phyloP scores from a whole-genome alignment of 139 green algal genomes.

The Chlorella sorokiniana region DNA sequence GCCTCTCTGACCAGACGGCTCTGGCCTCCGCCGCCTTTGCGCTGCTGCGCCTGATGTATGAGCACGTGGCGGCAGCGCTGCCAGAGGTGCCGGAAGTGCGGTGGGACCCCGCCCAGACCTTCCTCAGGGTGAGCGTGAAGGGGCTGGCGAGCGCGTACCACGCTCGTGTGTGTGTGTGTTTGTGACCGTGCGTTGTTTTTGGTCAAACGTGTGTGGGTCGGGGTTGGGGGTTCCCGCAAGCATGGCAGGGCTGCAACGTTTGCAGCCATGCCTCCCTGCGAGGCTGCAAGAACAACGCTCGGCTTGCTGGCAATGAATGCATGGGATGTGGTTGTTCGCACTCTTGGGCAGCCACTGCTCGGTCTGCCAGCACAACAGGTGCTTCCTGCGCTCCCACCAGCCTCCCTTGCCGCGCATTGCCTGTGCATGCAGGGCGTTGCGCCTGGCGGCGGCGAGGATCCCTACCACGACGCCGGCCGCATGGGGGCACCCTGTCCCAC shows the following conservation, averaged over 20 bases:
- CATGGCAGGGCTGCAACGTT: too few species aligned
- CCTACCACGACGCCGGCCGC: constrained; percentile 3
- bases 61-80: not conserved
- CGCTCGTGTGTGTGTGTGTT: not conserved
- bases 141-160: not conserved
- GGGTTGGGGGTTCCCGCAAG: too few species aligned
- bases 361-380: too few species aligned
- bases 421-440: constrained; percentile 19
- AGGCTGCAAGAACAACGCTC: too few species aligned
- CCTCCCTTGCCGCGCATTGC: too few species aligned
- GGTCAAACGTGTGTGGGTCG: too few species aligned
- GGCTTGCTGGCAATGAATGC: too few species aligned
- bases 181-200: not conserved
- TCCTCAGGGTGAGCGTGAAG: not conserved
- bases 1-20: constrained; percentile 77
- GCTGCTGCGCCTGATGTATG: constrained; percentile 62
- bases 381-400: not conserved
- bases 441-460: constrained; percentile 3
- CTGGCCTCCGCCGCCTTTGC: constrained; percentile 76
- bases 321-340: too few species aligned
- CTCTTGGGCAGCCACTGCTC: too few species aligned
- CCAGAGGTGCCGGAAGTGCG: not conserved
- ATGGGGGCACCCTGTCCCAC: constrained; percentile 45
- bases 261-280: too few species aligned
- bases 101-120: constrained; percentile 9